Conservation (phyloP, 805 yeast genomes). For the Metschnikowia vanudenii region DNA sequence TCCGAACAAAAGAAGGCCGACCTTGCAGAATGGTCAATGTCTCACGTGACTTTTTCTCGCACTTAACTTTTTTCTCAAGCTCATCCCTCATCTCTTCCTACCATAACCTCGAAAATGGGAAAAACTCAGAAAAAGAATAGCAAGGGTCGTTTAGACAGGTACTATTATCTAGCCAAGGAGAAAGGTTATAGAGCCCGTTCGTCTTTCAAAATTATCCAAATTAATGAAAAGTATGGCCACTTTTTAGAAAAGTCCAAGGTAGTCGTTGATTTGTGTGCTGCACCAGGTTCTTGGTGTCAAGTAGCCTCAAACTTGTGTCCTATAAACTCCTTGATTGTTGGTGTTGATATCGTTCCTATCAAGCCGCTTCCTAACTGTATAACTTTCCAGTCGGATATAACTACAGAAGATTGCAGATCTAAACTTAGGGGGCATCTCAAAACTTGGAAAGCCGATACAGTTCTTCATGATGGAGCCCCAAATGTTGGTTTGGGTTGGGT, state of each 20-base stretch:
- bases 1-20: slow-evolving; percentile 27
- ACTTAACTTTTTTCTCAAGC: slow-evolving; percentile 9
- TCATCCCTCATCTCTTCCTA: slow-evolving; percentile 11
- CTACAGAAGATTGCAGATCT: slow-evolving; percentile 97
- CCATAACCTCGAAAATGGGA: slow-evolving; percentile 54
- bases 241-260: slow-evolving; percentile 92
- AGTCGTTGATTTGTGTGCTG: slow-evolving; percentile 97
- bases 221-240: slow-evolving; percentile 95
- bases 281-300: slow-evolving; percentile 99
- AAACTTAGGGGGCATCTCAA: slow-evolving; percentile 93
- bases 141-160: slow-evolving; percentile 98
- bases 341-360: slow-evolving; percentile 98
- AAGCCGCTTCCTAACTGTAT: slow-evolving; percentile 93
- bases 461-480: slow-evolving; percentile 99
- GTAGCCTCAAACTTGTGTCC: slow-evolving; percentile 95
- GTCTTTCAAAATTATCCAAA: slow-evolving; percentile 88
- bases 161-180: slow-evolving; percentile 94
- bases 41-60: slow-evolving; percentile 17
- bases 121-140: slow-evolving; percentile 91
- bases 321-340: slow-evolving; percentile 86
- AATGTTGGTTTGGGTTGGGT: slow-evolving; percentile 99
- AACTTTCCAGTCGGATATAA: slow-evolving; percentile 94
- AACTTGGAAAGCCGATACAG: slow-evolving; percentile 98
- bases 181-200: slow-evolving; percentile 99
- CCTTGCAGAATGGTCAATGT: slow-evolving; percentile 15